Percentiles rank a stretch among this genome's conserved stretches.
Conservation (phyloP, 345 rosid genomes). For the Salix purpurea region DNA sequence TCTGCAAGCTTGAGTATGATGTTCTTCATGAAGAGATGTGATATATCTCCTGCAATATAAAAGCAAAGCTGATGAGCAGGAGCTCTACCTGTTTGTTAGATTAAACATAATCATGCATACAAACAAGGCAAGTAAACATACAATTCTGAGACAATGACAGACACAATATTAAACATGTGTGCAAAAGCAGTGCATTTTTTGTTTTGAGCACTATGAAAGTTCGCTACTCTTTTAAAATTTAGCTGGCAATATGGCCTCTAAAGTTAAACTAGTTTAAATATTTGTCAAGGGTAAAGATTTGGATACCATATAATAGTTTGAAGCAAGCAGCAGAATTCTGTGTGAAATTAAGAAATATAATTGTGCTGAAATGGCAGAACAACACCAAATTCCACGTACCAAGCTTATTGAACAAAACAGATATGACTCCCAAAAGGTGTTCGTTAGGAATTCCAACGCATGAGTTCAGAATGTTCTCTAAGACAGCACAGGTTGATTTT, state of each 20-base stretch:
- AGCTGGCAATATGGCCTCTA: too few relatives aligned
- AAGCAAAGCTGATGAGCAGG: slow-evolving; percentile 9
- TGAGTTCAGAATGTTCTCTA: slow-evolving; percentile 48
- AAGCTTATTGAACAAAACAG: slow-evolving; percentile 58
- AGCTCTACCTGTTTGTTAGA: background rate
- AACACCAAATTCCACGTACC: slow-evolving; percentile 44
- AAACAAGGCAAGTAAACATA: background rate
- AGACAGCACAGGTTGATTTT: slow-evolving; percentile 44
- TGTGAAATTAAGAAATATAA: background rate
- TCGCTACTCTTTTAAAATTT: too few relatives aligned
- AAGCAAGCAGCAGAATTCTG: background rate
- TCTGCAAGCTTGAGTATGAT: slow-evolving; percentile 63
- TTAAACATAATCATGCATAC: background rate
- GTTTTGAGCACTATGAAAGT: too few relatives aligned
- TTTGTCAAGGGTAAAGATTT: too few relatives aligned
- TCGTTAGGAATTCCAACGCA: slow-evolving; percentile 48
- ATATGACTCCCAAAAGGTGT: slow-evolving; percentile 51
- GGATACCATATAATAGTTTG: too few relatives aligned
- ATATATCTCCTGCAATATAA: slow-evolving; percentile 49
- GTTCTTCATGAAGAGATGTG: slow-evolving; percentile 50
- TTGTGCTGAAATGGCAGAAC: background rate
- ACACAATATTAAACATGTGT: background rate
- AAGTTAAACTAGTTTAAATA: too few relatives aligned
- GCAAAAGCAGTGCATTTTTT: too few relatives aligned
- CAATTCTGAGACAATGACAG: background rate